Evolutionary conservation across 2,329 filamentous ascomycete genomes (phyloP).

Genomic region (Myriosclerotinia scirpicola): DNA sequence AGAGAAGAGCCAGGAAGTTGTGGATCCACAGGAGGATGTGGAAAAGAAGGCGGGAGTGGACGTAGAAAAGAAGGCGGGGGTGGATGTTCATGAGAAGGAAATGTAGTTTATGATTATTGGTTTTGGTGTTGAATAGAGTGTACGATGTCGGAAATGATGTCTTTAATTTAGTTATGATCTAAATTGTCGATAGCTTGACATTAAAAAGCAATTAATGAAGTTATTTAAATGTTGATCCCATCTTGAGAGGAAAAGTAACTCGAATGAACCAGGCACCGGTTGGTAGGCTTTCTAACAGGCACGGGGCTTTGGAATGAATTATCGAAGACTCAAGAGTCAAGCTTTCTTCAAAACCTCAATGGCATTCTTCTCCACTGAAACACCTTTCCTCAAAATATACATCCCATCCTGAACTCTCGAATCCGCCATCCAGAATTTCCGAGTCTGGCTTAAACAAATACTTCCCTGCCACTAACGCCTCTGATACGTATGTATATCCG

Average conservation of each 20-base stretch:
- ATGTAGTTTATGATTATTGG: not conserved
- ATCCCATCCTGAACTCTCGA: slow-evolving; percentile 47
- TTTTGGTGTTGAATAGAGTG: not conserved
- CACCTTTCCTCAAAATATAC: slow-evolving; percentile 43
- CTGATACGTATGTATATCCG: slow-evolving; percentile 44
- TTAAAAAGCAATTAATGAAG: not conserved
- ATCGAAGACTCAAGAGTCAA: no score
- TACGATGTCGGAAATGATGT: not conserved
- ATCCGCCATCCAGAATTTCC: slow-evolving; percentile 44
- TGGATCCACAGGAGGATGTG: slow-evolving; percentile 1
- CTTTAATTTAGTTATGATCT: slow-evolving; percentile 7
- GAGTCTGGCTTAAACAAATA: slow-evolving; percentile 45
- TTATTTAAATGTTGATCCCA: not conserved
- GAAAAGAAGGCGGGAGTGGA: slow-evolving; percentile 7
- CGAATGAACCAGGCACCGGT: no score
- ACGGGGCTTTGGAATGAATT: no score
- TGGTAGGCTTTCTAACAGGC: no score
- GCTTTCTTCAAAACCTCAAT: slow-evolving; percentile 31
- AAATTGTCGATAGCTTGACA: not conserved
- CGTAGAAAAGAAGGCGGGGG: not conserved
- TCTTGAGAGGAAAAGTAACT: no score
- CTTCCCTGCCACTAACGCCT: slow-evolving; percentile 42
- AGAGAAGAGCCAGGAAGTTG: not conserved
- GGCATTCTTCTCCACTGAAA: slow-evolving; percentile 48
- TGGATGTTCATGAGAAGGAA: slow-evolving; percentile 7